Evolutionary conservation across 768 basidiomycete genomes (phyloP), one percentile per base, ranked within the genome.

Genomic region (Artomyces pyxidatus): DNA sequence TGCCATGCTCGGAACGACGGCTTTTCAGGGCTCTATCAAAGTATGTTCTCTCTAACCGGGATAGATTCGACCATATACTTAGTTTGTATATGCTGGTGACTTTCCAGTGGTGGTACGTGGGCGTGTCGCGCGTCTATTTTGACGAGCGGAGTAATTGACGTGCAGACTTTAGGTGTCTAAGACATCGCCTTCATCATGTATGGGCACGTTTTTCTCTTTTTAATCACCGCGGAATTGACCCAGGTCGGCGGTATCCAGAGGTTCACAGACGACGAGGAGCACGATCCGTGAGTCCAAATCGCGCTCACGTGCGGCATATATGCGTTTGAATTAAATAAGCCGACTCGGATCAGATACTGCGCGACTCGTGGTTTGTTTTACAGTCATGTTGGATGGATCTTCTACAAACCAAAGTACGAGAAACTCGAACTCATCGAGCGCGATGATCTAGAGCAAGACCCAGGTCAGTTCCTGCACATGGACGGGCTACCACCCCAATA

Each of bases 341-440:
- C 32, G 11, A 19, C 39, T 14, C 37, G 51, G 12, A 43, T 11
- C 48, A 22, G 82, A 3, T 91, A 91, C 60, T 72, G 83, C 16
- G 88, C 87, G 0, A 83, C 84, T 0, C 71, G 74, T 23, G 88
- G 88, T 0, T 63, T 91, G 2, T 72, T 84, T 45, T 88, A 78
- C 59, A 83, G 85, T 6, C 88, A 89, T 56, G 77, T 88, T 71
- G 88, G 88, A 1, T 91, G 88, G 88, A 88, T 89, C 58, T 89
- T 90, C 63, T 80, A 71, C 68, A 86, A 87, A 62, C 79, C 85
- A 1, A 73, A 59, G 1, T 88, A 89, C 59, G 68, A 74, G 25
- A 70, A 77, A 19, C 68, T 89, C 68, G 68, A 72, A 35, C 61
- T 78, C 8, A 76, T 90, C 27, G 85, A 88, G 50, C 69, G 74